Conservation (phyloP, 2,329 filamentous ascomycete genomes). For the Akanthomyces lecanii region DNA sequence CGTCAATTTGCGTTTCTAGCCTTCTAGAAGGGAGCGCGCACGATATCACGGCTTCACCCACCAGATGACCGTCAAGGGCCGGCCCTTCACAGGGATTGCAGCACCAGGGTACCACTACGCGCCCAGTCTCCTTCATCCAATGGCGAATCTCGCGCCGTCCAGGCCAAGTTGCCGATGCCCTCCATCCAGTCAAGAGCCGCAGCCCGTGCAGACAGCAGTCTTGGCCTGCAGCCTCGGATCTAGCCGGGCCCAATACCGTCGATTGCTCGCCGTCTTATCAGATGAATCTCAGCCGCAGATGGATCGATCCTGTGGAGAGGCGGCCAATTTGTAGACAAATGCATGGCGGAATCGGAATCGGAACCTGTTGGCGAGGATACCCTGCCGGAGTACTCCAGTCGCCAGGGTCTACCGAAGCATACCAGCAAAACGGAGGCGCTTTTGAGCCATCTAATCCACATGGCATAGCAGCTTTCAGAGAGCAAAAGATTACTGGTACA, state of each 20-base stretch:
- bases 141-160: no score
- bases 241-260: neutral
- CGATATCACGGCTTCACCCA: no score
- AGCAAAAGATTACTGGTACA: no score
- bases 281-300: neutral
- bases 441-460: no score
- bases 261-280: conserved; percentile 20
- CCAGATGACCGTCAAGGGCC: no score
- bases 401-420: neutral
- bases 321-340: neutral
- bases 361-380: neutral
- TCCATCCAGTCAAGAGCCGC: neutral
- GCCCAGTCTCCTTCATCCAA: neutral
- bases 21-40: no score
- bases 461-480: no score
- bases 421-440: no score
- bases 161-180: neutral
- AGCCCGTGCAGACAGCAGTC: neutral
- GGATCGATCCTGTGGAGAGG: neutral
- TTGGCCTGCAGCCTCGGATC: neutral
- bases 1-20: no score
- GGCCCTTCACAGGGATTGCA: neutral
- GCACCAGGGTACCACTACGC: neutral
- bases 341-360: conserved; percentile 8
- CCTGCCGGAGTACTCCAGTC: neutral